Evolutionary conservation across 441 rosid species (phyloP).

Genomic region (Pelargonium citronellum): DNA sequence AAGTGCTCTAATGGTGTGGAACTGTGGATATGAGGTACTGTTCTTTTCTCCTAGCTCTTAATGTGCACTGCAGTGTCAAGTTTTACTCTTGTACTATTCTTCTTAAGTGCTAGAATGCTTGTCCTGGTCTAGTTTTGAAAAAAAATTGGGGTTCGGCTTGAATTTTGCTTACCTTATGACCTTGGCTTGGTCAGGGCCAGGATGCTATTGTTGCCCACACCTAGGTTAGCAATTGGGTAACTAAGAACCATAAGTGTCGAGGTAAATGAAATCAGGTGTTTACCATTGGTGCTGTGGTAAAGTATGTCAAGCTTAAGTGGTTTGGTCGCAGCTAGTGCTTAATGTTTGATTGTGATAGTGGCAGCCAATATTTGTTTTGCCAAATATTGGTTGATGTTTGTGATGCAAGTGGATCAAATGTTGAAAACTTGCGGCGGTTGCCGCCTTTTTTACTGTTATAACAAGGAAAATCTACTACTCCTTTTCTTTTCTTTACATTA

Average conservation of each 20-base stretch:
- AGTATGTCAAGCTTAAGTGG: not conserved
- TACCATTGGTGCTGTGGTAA: not conserved
- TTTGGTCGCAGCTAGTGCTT: not conserved
- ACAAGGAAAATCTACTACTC: not conserved
- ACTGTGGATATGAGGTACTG: not conserved
- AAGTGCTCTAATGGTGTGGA: too few relatives aligned
- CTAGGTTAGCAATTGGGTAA: constrained; percentile 7
- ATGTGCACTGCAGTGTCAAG: too few relatives aligned
- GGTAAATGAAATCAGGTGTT: not conserved
- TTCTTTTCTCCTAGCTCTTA: not conserved
- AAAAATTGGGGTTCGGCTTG: not conserved
- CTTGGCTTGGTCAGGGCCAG: not conserved
- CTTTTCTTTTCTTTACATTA: not conserved
- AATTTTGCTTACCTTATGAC: not conserved
- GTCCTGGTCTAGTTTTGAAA: not conserved
- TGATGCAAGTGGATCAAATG: not conserved
- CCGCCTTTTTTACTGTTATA: not conserved
- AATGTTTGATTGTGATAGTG: too few relatives aligned
- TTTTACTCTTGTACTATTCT: not conserved
- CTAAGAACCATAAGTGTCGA: not conserved
- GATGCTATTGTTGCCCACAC: not conserved
- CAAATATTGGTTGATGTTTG: not conserved
- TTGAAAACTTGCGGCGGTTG: not conserved
- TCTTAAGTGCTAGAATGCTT: not conserved
- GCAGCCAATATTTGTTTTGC: not conserved